Evolutionary conservation across 164 flowering plant species (phyloP), one percentile per base, ranked within the genome.

Genomic region (Nymphaea thermarum): DNA sequence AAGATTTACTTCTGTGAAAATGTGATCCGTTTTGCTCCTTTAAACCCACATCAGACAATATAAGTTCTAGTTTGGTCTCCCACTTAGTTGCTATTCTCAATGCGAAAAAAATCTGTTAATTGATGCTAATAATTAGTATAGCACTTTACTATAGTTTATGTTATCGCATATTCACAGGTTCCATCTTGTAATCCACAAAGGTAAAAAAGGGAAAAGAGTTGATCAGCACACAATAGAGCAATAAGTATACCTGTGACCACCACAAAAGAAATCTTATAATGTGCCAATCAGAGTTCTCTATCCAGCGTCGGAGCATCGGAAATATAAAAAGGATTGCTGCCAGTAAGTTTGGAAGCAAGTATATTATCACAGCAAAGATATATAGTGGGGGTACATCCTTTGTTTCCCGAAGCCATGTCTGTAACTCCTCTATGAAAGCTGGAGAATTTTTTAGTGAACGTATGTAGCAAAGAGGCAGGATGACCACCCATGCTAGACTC

Each of bases 261-360:
- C 99, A 95, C 67, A 95, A 70, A 25, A 95, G 87, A 66, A 95
- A 76, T 75, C 97, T 83, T 55, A 89, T 71, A 65, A 95, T 82
- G 68, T 74, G 93, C 96, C 96, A 95, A 67, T 95, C 90, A 3
- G 99, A 95, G 80, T 87, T 92, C 76, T 95, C 99, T 76, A 95
- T 90, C 89, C 87, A 92, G 51, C 99, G 91, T 61, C 97, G 86
- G 59, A 95, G 81, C 96, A 95, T 85, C 17, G 99, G 99, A 65
- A 95, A 92, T 44, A 92, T 75, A 75, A 95, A 95, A 72, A 95
- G 67, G 17, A 71, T 69, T 57, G 84, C 87, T 55, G 93, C 88
- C 66, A 95, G 81, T 76, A 87, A 17, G 78, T 95, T 95, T 65
- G 99, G 96, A 65, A 89, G 80, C 80, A 86, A 68, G 74, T 95